phyloP scores from a whole-genome alignment of 2,329 filamentous ascomycete species.

The Colletotrichum phormii region DNA sequence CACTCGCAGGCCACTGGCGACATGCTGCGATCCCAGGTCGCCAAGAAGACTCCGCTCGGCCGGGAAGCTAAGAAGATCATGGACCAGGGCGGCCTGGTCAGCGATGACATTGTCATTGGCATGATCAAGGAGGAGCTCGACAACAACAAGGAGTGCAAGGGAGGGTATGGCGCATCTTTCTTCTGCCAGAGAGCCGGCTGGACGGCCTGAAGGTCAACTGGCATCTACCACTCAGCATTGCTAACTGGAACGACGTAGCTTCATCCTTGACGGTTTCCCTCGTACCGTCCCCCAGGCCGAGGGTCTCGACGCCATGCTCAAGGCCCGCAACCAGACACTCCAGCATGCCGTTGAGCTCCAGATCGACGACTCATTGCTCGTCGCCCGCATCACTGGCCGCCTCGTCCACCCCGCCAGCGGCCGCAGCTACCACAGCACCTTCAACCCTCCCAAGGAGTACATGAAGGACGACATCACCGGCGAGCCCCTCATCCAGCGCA shows the following conservation, averaged over 20 bases:
- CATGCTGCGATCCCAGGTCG: slow-evolving; percentile 98
- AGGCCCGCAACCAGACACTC: slow-evolving; percentile 80
- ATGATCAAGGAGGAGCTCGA: slow-evolving; percentile 99
- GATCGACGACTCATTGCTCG: slow-evolving; percentile 94
- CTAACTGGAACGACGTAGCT: slow-evolving; percentile 65
- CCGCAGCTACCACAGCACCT: slow-evolving; percentile 97
- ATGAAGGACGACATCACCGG: slow-evolving; percentile 99
- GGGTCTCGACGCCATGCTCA: slow-evolving; percentile 93
- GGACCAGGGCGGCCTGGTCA: slow-evolving; percentile 97
- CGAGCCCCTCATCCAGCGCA: slow-evolving; percentile 95
- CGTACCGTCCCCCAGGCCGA: slow-evolving; percentile 96
- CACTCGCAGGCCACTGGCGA: slow-evolving; percentile 87
- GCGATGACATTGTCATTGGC: slow-evolving; percentile 98
- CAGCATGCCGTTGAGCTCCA: slow-evolving; percentile 97
- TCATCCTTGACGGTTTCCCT: slow-evolving; percentile 99
- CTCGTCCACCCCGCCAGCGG: slow-evolving; percentile 96
- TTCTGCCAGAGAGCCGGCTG: background rate
- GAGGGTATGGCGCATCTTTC: slow-evolving; percentile 74
- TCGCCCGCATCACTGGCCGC: slow-evolving; percentile 95
- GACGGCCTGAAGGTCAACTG: background rate
- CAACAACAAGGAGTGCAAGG: slow-evolving; percentile 94
- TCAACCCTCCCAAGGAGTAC: slow-evolving; percentile 93
- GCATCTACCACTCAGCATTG: background rate
- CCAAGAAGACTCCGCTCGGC: slow-evolving; percentile 95
- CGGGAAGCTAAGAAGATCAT: slow-evolving; percentile 99